Conservation (phyloP, 495 filamentous ascomycete species). For the Emericellopsis terricola region DNA sequence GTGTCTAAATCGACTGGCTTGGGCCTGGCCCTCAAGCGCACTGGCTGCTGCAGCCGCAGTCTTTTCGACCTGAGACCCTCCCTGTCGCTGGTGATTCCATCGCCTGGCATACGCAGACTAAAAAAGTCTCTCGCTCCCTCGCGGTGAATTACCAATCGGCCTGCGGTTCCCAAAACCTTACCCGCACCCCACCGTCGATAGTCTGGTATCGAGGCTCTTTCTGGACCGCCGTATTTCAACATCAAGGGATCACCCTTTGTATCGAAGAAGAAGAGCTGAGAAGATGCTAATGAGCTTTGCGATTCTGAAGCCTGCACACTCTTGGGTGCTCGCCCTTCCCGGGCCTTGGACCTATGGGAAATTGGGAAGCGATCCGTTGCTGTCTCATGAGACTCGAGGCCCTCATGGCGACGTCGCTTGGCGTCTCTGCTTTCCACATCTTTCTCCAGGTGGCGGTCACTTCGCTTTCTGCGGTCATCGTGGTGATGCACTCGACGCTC, state of each 20-base stretch:
- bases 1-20: too few relatives aligned
- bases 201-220: conserved; percentile 18
- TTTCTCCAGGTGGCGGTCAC: neutral
- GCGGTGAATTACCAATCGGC: conserved; percentile 17
- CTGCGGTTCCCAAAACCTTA: conserved; percentile 19
- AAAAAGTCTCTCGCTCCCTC: conserved; percentile 18
- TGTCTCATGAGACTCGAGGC: too few relatives aligned
- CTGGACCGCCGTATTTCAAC: conserved; percentile 20
- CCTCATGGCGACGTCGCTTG: too few relatives aligned
- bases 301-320: too few relatives aligned
- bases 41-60: conserved; percentile 10
- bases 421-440: neutral
- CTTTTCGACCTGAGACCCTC: conserved; percentile 13
- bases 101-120: conserved; percentile 10
- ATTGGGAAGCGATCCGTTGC: too few relatives aligned
- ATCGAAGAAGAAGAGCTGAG: conserved; percentile 16
- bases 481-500: too few relatives aligned
- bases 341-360: too few relatives aligned
- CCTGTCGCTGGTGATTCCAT: conserved; percentile 16
- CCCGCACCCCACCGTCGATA: conserved; percentile 22
- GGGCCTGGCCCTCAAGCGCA: conserved; percentile 3
- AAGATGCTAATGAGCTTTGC: too few relatives aligned
- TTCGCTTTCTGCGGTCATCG: too few relatives aligned
- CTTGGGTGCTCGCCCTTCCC: too few relatives aligned
- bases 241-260: conserved; percentile 26